Evolutionary conservation across 2,329 filamentous ascomycete genomes (phyloP).

Genomic region (Paecilomyces formosus): DNA sequence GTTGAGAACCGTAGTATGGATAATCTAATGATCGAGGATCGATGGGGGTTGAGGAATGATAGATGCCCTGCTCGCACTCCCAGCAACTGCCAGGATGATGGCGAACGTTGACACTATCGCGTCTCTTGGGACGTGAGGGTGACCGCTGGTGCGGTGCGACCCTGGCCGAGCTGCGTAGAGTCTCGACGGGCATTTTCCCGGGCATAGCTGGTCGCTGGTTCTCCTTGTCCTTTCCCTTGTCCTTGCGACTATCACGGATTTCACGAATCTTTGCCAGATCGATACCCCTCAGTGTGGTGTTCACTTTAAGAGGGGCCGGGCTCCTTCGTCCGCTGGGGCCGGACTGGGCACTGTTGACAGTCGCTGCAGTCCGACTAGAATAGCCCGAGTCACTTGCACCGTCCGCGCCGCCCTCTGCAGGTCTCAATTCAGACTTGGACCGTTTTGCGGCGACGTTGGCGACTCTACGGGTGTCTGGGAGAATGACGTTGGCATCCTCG

Average conservation of each 20-base stretch:
- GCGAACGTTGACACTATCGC: constrained; percentile 21
- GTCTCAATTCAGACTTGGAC: constrained; percentile 36
- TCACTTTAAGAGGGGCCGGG: constrained; percentile 29
- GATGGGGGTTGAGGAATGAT: constrained; percentile 23
- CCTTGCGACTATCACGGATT: constrained; percentile 22
- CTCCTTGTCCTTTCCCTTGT: constrained; percentile 23
- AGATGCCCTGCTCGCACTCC: constrained; percentile 27
- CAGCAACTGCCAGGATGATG: constrained; percentile 26
- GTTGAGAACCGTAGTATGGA: constrained; percentile 16
- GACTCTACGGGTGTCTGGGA: constrained; percentile 41
- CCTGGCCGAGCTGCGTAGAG: constrained; percentile 22
- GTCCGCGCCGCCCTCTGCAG: constrained; percentile 33
- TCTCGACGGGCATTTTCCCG: constrained; percentile 28
- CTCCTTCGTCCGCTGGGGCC: constrained; percentile 36
- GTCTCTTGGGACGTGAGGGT: constrained; percentile 25
- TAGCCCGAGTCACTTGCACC: constrained; percentile 55
- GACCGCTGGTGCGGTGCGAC: constrained; percentile 22
- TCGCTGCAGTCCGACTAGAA: constrained; percentile 51
- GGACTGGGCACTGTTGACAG: constrained; percentile 47
- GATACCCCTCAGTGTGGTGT: constrained; percentile 22
- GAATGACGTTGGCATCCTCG: constrained; percentile 34
- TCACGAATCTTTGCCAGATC: constrained; percentile 15
- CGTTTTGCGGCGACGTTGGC: constrained; percentile 46
- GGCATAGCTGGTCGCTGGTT: constrained; percentile 13
- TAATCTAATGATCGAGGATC: constrained; percentile 26